Conservation (phyloP, 2,329 filamentous ascomycete genomes). For the Cladosporium phlei region DNA sequence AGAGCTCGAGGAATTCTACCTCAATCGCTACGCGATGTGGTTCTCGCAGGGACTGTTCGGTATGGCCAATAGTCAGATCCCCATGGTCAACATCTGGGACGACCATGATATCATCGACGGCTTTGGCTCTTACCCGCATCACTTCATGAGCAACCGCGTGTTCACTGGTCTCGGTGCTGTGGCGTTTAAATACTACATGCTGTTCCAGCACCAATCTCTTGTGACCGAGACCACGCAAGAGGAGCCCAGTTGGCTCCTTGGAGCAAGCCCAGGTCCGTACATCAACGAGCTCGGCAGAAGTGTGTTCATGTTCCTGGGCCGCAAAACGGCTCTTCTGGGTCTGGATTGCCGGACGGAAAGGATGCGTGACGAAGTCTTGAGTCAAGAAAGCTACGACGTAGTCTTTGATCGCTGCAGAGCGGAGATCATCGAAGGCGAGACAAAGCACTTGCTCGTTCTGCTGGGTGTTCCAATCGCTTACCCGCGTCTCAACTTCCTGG, state of each 20-base stretch:
- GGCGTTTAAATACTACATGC: constrained; percentile 97
- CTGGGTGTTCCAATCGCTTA: constrained; percentile 63
- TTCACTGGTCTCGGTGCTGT: constrained; percentile 86
- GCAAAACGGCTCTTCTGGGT: constrained; percentile 74
- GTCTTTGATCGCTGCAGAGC: constrained; percentile 80
- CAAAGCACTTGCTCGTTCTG: constrained; percentile 84
- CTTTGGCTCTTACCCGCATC: constrained; percentile 85
- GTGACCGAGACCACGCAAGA: constrained; percentile 71
- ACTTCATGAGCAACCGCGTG: constrained; percentile 85
- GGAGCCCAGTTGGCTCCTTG: constrained; percentile 89
- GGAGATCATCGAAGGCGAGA: constrained; percentile 77
- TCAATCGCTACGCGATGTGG: constrained; percentile 87
- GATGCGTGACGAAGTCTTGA: constrained; percentile 74
- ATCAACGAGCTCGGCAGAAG: constrained; percentile 82
- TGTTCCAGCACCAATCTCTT: constrained; percentile 94
- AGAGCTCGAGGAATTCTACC: constrained; percentile 82
- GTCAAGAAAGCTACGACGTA: constrained; percentile 74
- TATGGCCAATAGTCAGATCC: constrained; percentile 89
- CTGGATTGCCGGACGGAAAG: constrained; percentile 90
- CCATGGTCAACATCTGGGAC: constrained; percentile 98
- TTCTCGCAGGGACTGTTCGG: constrained; percentile 93
- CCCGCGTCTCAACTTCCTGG: constrained; percentile 51
- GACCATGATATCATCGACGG: constrained; percentile 71
- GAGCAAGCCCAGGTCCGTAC: constrained; percentile 75
- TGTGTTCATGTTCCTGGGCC: constrained; percentile 77